phyloP scores from a whole-genome alignment of 305 asterid genomes.

The Fraxinus greggii region DNA sequence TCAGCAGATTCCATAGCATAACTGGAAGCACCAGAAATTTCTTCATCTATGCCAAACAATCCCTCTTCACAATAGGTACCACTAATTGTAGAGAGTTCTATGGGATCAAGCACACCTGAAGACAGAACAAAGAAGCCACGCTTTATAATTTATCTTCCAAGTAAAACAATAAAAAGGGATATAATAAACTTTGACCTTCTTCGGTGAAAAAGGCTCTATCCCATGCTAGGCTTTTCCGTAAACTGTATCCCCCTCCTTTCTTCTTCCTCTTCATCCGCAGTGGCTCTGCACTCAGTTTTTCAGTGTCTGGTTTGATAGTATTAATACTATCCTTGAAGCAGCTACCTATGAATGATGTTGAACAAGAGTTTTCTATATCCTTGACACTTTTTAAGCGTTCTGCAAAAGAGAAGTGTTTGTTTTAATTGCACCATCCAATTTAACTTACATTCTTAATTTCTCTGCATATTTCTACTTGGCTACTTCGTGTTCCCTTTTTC shows the following conservation, averaged over 20 bases:
- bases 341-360: slow-evolving; percentile 38
- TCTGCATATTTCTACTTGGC: neutral
- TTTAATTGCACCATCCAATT: slow-evolving; percentile 17
- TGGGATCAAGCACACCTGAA: slow-evolving; percentile 82
- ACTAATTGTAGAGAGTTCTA: slow-evolving; percentile 72
- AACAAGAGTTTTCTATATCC: slow-evolving; percentile 36
- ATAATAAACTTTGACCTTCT: slow-evolving; percentile 55
- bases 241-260: slow-evolving; percentile 62
- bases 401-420: slow-evolving; percentile 29
- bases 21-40: slow-evolving; percentile 34
- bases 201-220: slow-evolving; percentile 89
- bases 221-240: slow-evolving; percentile 96
- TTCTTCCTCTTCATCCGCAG: slow-evolving; percentile 82
- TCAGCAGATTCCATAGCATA: slow-evolving; percentile 22
- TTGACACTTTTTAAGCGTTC: slow-evolving; percentile 32
- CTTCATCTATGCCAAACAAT: slow-evolving; percentile 43
- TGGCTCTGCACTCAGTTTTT: slow-evolving; percentile 68
- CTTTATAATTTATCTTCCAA: slow-evolving; percentile 20
- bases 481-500: neutral
- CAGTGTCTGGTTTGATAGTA: slow-evolving; percentile 50
- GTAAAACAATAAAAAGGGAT: slow-evolving; percentile 6
- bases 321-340: slow-evolving; percentile 64
- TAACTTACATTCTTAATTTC: slow-evolving; percentile 3
- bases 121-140: slow-evolving; percentile 26
- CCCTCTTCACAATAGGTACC: slow-evolving; percentile 57